Conservation (phyloP, 1,139 yeast species). For the Pichia inconspicua region DNA sequence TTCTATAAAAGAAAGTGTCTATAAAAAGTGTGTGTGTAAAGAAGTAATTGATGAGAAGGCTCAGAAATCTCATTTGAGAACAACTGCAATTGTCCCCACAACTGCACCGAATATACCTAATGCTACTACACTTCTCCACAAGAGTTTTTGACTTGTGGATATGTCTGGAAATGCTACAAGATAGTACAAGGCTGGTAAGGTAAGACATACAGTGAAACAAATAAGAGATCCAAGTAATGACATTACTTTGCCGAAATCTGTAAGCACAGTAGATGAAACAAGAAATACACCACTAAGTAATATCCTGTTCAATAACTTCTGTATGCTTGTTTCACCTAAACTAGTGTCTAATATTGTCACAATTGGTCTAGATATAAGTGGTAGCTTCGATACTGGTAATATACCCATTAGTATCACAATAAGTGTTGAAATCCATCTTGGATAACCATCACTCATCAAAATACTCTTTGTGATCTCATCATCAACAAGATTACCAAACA, state of each 20-base stretch:
- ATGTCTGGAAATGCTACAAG: neutral
- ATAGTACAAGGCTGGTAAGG: constrained; percentile 69
- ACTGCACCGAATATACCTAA: constrained; percentile 42
- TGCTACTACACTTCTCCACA: constrained; percentile 40
- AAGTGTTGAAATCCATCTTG: constrained; percentile 52
- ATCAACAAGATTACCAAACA: constrained; percentile 72
- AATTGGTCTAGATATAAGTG: constrained; percentile 81
- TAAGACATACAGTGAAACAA: constrained; percentile 73
- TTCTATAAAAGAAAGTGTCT: neutral
- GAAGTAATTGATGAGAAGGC: neutral
- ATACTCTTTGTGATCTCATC: constrained; percentile 83
- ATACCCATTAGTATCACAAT: constrained; percentile 69
- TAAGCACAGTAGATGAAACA: constrained; percentile 50
- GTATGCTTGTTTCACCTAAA: neutral
- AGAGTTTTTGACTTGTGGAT: constrained; percentile 27
- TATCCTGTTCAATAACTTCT: constrained; percentile 17
- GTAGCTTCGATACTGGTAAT: constrained; percentile 82
- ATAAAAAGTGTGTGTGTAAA: neutral
- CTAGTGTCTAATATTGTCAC: constrained; percentile 52
- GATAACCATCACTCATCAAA: constrained; percentile 64
- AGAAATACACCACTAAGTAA: constrained; percentile 29
- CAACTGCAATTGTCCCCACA: constrained; percentile 38
- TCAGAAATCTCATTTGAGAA: constrained; percentile 9
- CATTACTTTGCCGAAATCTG: constrained; percentile 75
- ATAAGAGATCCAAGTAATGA: constrained; percentile 78